phyloP scores from a whole-genome alignment of 768 basidiomycete genomes.

The Cubamyces lactineus region DNA sequence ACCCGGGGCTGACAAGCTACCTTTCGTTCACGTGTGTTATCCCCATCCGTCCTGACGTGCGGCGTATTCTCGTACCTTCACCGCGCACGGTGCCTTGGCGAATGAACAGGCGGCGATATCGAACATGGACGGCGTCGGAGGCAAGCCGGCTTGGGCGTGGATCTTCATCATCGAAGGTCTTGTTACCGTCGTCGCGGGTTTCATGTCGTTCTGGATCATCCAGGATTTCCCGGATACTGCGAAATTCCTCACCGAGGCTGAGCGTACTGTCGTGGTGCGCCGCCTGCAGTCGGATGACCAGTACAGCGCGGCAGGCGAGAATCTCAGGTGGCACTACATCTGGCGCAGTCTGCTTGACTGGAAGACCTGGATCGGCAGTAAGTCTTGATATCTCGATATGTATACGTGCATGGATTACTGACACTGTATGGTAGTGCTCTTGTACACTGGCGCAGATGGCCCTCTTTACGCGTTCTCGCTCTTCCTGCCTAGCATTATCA shows the following conservation, averaged over 20 bases:
- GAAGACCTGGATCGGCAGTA: slow-evolving; percentile 66
- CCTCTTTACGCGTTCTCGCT: slow-evolving; percentile 79
- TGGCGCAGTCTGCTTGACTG: slow-evolving; percentile 63
- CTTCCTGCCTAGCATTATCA: slow-evolving; percentile 81
- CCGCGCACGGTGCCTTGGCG: not conserved
- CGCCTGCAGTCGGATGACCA: slow-evolving; percentile 69
- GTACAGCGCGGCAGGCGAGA: slow-evolving; percentile 75
- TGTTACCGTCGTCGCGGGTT: slow-evolving; percentile 66
- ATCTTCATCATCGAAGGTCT: slow-evolving; percentile 80
- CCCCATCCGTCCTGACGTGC: not conserved
- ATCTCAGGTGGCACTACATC: slow-evolving; percentile 59
- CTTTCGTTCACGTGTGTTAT: not conserved
- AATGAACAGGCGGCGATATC: slow-evolving; percentile 57
- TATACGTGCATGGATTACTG: not conserved
- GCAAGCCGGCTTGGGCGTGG: slow-evolving; percentile 69
- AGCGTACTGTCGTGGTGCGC: slow-evolving; percentile 66
- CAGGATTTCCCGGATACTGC: slow-evolving; percentile 86
- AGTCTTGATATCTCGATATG: slow-evolving; percentile 14
- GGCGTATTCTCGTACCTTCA: not conserved
- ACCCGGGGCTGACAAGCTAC: slow-evolving; percentile 1
- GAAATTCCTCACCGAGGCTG: slow-evolving; percentile 72
- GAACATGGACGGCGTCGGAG: slow-evolving; percentile 71
- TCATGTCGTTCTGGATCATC: slow-evolving; percentile 72
- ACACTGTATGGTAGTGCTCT: slow-evolving; percentile 46
- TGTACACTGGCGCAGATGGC: slow-evolving; percentile 60